Evolutionary conservation across 768 basidiomycete species (phyloP).

Genomic region (Trametes villosa): DNA sequence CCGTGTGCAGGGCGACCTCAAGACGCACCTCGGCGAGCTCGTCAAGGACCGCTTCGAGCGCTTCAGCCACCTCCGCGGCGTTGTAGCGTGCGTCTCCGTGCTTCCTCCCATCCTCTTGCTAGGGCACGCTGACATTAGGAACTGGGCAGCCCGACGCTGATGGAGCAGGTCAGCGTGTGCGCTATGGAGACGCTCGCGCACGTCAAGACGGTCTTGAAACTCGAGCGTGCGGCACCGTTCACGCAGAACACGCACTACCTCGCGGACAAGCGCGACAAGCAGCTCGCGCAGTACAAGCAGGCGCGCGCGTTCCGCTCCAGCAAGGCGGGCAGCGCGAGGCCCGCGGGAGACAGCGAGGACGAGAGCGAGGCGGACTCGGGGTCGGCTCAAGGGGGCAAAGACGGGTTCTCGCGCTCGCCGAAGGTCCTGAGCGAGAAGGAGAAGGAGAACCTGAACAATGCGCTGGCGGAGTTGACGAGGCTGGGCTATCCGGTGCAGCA

Average conservation of each 20-base stretch:
- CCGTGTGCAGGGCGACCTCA: constrained; percentile 37
- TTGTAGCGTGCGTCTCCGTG: constrained; percentile 38
- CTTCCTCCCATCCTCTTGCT: no score
- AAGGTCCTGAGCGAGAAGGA: no score
- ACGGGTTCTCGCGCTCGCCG: no score
- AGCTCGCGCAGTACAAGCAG: constrained; percentile 44
- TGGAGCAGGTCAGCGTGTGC: constrained; percentile 1
- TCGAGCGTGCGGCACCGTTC: constrained; percentile 33
- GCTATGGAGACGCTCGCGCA: constrained; percentile 1
- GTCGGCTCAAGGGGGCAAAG: no score
- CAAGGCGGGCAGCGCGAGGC: background rate
- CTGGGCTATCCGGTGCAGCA: constrained; percentile 45
- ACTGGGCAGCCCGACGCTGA: background rate
- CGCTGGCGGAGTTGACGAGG: constrained; percentile 41
- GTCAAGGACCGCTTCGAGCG: constrained; percentile 43
- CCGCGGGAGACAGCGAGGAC: background rate
- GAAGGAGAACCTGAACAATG: constrained; percentile 37
- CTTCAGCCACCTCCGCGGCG: constrained; percentile 39
- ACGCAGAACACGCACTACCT: constrained; percentile 49
- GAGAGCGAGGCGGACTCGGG: background rate
- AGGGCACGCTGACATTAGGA: background rate
- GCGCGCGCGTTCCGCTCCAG: constrained; percentile 10
- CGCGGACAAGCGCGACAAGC: constrained; percentile 6
- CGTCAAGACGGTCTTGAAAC: constrained; percentile 12
- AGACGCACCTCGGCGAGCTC: constrained; percentile 33